Base-by-base conservation (phyloP, 2,329 filamentous ascomycete genomes). In the Claviceps sp. region DNA sequence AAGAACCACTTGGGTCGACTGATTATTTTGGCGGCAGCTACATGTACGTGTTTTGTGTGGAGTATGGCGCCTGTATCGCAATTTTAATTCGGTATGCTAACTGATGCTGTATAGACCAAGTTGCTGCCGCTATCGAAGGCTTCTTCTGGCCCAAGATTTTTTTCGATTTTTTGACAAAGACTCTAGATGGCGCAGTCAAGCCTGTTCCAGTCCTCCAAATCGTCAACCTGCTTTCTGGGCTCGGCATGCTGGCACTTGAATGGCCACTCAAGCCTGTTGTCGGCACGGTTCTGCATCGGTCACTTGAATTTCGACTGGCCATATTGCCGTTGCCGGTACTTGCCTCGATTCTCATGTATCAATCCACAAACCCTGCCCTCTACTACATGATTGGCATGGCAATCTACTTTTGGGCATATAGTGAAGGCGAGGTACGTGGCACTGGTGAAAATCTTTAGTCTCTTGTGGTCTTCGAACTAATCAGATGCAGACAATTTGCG, bases 101-200 rank as follows among this genome's bases (percentile, higher is more conserved):
- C n/a, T 4, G 22, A 8, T 36, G 23, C n/a, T 38, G 20, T 47
- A 11, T 29, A 95, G 89, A 95, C 68, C 93, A 98, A 79, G 69
- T 96, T 56, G 82, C 76, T 54, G 89, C 89, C 54, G 83, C 85
- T 16, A 71, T 98, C 52, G 80, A 94, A 71, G 83, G 80, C 63
- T 95, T 93, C 77, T 91, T 98, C 79, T 98, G 90, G 89, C 93
- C 93, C 58, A 98, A 98, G 69, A 85, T 98, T 64, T 95, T 98
- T 72, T 98, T 87, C 85, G 93, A 98, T 70, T 95, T 95, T 67
- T 71, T 93, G 58, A 96, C 91, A 54, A 89, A 88, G 63, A 89
- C 88, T 61, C 82, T 98, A 60, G 88, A 98, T 64, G 77, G 74
- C 51, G 86, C 85, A 47, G 88, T 97, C 55, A 89, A 86, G 62